phyloP scores from a whole-genome alignment of 2,329 filamentous ascomycete species.

The Apiospora arundinis region DNA sequence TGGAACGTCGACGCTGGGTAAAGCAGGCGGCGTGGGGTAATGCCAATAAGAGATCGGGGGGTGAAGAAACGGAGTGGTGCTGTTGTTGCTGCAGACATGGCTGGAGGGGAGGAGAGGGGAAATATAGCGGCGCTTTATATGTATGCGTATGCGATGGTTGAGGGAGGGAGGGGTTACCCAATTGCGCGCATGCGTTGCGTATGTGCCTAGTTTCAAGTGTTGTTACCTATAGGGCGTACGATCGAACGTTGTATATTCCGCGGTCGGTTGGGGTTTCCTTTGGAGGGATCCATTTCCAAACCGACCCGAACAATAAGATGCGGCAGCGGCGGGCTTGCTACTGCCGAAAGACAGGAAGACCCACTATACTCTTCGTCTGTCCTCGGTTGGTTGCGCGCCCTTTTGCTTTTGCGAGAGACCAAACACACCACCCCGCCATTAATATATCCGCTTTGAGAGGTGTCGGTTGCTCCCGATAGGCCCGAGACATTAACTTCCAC shows the following conservation, averaged over 20 bases:
- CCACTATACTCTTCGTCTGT: not conserved
- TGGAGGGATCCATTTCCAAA: not conserved
- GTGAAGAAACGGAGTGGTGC: conserved; percentile 3
- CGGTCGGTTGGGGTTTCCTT: not conserved
- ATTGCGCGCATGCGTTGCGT: too few species aligned
- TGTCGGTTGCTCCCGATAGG: conserved; percentile 10
- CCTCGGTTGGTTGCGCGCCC: not conserved
- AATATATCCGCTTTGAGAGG: not conserved
- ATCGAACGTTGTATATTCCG: not conserved
- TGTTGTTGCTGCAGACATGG: not conserved
- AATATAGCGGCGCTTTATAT: not conserved
- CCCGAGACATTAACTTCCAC: conserved; percentile 4
- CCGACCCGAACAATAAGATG: not conserved
- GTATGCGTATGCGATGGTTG: not conserved
- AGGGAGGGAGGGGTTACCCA: not conserved
- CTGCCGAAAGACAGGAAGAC: not conserved
- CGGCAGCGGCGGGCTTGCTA: not conserved
- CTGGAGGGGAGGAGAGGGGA: not conserved
- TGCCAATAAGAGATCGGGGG: not conserved
- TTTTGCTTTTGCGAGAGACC: not conserved
- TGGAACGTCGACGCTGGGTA: not conserved
- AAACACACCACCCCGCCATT: not conserved
- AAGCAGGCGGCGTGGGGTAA: conserved; percentile 17
- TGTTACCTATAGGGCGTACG: not conserved
- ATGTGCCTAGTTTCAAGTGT: not conserved